phyloP scores from a whole-genome alignment of 495 filamentous ascomycete species.

The Aspergillus mulundensis region DNA sequence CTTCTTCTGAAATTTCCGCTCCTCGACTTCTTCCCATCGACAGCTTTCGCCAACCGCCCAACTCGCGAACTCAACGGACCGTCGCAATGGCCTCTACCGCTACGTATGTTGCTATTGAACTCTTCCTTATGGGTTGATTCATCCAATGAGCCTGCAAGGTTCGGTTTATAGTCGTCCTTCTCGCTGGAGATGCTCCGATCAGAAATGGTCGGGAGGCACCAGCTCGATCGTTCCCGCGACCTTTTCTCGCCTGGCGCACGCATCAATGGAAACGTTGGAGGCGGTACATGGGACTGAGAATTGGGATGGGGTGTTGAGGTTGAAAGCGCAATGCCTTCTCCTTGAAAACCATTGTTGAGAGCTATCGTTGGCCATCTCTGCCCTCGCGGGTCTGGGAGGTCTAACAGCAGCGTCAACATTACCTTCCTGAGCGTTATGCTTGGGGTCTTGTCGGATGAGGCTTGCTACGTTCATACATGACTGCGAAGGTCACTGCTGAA shows the following conservation, averaged over 20 bases:
- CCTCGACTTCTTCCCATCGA: constrained; percentile 33
- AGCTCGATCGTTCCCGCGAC: constrained; percentile 75
- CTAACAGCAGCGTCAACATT: constrained; percentile 41
- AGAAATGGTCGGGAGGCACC: constrained; percentile 50
- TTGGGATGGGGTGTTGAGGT: constrained; percentile 71
- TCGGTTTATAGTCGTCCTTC: constrained; percentile 67
- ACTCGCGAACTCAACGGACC: constrained; percentile 39
- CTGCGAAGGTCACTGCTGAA: constrained; percentile 29
- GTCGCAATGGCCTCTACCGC: constrained; percentile 49
- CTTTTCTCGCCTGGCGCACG: constrained; percentile 34
- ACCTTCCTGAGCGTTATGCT: constrained; percentile 58
- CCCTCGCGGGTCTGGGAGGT: constrained; percentile 17
- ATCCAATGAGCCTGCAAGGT: constrained; percentile 48
- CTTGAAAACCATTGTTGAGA: constrained; percentile 75
- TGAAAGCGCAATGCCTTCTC: constrained; percentile 67
- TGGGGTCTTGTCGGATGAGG: constrained; percentile 80
- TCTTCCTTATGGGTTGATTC: constrained; percentile 37
- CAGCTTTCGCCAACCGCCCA: constrained; percentile 40
- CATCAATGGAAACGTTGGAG: constrained; percentile 34
- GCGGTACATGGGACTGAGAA: constrained; percentile 43
- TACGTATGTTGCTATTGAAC: constrained; percentile 58
- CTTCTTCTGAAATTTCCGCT: constrained; percentile 19
- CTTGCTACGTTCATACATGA: constrained; percentile 11
- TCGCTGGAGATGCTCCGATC: constrained; percentile 63
- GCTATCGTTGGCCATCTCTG: constrained; percentile 33